Conservation (phyloP, 805 yeast species). For the Myxozyma kluyveri region DNA sequence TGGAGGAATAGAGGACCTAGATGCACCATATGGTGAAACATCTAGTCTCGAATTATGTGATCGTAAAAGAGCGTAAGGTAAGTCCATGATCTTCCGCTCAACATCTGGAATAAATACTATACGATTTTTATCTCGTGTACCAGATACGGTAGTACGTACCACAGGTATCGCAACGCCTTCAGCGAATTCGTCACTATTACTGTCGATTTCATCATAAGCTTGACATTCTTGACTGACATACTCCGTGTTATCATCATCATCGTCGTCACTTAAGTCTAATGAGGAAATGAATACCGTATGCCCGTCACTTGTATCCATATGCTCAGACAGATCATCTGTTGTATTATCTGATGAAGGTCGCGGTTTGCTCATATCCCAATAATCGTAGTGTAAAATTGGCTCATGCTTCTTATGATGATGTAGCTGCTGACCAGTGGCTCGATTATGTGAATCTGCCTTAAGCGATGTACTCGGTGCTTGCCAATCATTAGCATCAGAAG, state of each 20-base stretch:
- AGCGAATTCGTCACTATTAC: not conserved
- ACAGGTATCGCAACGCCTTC: too few relatives aligned
- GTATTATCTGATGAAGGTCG: not conserved
- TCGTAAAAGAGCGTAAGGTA: constrained; percentile 15
- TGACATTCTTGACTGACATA: constrained; percentile 6
- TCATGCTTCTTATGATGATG: constrained; percentile 8
- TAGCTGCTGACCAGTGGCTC: too few relatives aligned
- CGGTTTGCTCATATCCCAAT: constrained; percentile 23
- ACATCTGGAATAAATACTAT: constrained; percentile 20
- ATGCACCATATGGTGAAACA: too few relatives aligned
- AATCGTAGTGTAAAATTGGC: constrained; percentile 22
- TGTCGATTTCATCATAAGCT: not conserved
- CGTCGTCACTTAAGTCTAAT: constrained; percentile 13
- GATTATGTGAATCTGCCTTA: too few relatives aligned
- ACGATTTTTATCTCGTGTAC: not conserved
- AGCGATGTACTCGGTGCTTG: too few relatives aligned
- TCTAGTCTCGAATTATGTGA: not conserved
- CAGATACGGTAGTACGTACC: not conserved
- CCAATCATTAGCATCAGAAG: too few relatives aligned
- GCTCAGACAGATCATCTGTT: constrained; percentile 7
- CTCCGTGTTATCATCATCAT: not conserved
- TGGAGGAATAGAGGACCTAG: not conserved
- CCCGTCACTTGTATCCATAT: constrained; percentile 25
- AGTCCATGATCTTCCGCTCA: constrained; percentile 18
- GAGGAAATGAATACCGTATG: constrained; percentile 25